Base-by-base conservation (phyloP, 2,329 filamentous ascomycete species). In the Celoporthe dispersa region DNA sequence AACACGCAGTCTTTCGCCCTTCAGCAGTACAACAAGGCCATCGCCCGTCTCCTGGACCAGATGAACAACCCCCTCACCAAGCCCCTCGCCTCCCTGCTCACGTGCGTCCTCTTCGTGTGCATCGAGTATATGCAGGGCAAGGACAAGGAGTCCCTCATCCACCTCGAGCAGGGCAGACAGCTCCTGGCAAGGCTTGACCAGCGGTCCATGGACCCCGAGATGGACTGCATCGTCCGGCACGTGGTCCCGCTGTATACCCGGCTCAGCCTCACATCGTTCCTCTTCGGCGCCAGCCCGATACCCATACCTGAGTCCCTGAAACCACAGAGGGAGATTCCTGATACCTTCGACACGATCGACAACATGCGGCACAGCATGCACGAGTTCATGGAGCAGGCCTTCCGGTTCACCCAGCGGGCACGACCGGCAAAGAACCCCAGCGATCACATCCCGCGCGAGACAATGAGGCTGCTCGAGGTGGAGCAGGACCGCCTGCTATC, bases 71-170 rank as follows among this genome's bases (percentile, higher is more conserved):
- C 75, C 57, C 72, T 77, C 16, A 73, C 69, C 61, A 79, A 76
- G 74, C 79, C 73, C 8, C 60, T 71, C 22, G 77, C 77, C 4
- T 78, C 80, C 1, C 74, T 87, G 12, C 76, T 86, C 2, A 82
- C 83, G 5, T 86, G 84, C 71, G 76, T 86, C 1, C 77, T 87
- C 48, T 86, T 87, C 71, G 83, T 85, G 33, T 86, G 85, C 73
- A 82, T 87, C 64, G 86, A 88, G 75, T 85, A 86, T 73, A 79
- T 88, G 70, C 84, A 84, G 44, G 83, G 84, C 51, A 83, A 87
- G 69, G 82, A 83, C 59, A 75, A 76, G 6, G 81, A 81, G 12
- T 83, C 85, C 0, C 79, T 83, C 62, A 77, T 84, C 68, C 83
- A 84, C 64, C 81, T 84, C 22, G 77, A 78, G 22, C 82, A 84